Base-by-base conservation (phyloP, 768 basidiomycete species). In the Rickenella mellea region DNA sequence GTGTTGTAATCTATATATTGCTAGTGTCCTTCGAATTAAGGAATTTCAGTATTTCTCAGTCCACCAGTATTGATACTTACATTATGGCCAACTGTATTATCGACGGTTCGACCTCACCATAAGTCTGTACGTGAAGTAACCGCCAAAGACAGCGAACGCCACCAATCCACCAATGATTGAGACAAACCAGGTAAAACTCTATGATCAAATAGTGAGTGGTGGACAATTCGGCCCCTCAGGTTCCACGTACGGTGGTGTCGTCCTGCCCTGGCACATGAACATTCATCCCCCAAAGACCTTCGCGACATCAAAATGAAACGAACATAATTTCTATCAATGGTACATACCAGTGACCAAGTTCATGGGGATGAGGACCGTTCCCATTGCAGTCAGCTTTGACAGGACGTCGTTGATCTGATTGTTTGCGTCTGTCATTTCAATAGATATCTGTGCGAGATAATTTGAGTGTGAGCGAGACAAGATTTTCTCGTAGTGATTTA, bases 401-500 rank as follows among this genome's bases (percentile, higher is more conserved):
- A 98, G 77, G 2, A 99, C 96, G 57, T 98, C 92, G 64, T 99
- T 99, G 68, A 98, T 99, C 67, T 98, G 92, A 62, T 99, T 99
- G 66, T 99, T 99, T 30, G 96, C 96, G 54, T 97, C 93, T 27
- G 91, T 94, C 94, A 98, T 99, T 68, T 98, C 96, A 63, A 99
- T 98, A 31, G 92, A 96, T 52, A 99, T 99, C 56, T 98, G 96
- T 1, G 96, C 96, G 39, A 99, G 82, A 65, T 99, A 99, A 59
- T 99, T 99, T 27, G 93, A 97, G 63, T 99, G 96, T 29, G 94
- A 97, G 29, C 96, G 83, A 4, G 94, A 98, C 7, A 99, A 72
- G 56, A 99, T 98, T 71, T 98, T 99, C 60, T 99, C 96, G 69
- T 98, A 99, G 64, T 98, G 96, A 59, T 98, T 99, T 71, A 99